Base-by-base conservation (phyloP, 192 early-diverging fungal genomes). In the Linnemannia exigua region DNA sequence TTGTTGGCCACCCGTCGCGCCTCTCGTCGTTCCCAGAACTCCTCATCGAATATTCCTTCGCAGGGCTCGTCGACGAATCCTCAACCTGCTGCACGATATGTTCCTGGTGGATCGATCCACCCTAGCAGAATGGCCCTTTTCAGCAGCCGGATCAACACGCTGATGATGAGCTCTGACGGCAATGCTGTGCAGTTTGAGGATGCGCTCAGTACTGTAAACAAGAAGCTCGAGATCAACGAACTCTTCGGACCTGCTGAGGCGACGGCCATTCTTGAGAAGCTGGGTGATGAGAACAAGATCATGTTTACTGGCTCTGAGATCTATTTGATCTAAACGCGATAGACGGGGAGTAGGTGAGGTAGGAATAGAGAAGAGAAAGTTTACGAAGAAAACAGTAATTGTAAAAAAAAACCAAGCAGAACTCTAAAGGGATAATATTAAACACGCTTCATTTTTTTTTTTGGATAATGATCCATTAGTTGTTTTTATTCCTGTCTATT, bases 281-380 rank as follows among this genome's bases (percentile, higher is more conserved):
- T 96, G 95, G 87, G 90, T 71, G 77, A 82, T 19, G 91, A 88
- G 35, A 96, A 96, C 85, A 91, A 94, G 51, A 86, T 96, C 37
- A 95, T 95, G 94, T 95, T 92, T 83, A 91, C 90, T 44, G 92
- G 92, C 72, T 91, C 90, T 33, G 88, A 91, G 69, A 87, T 95
- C 66, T 91, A 95, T 76, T 89, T 91, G 80, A 94, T 96, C 82
- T 96, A 91, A 87, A 67, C 28, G 14, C 25, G 20, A 63, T 16
- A 2, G 31, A 20, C 2, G 22, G 61, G 31, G 41, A 67, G 63
- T 25, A 76, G 47, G 38, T 2, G 25, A 19, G 41, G 38, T 28
- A 36, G 6, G 36, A 19, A 22, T 11, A 17, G 54, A n/a, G 38
- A 25, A 37, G 8, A 47, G 9, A 35, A 72, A 20, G 51, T n/a